Evolutionary conservation across 2,329 filamentous ascomycete species (phyloP), one percentile per base, ranked within the genome.

Genomic region (Neopestalotiopsis sp.): DNA sequence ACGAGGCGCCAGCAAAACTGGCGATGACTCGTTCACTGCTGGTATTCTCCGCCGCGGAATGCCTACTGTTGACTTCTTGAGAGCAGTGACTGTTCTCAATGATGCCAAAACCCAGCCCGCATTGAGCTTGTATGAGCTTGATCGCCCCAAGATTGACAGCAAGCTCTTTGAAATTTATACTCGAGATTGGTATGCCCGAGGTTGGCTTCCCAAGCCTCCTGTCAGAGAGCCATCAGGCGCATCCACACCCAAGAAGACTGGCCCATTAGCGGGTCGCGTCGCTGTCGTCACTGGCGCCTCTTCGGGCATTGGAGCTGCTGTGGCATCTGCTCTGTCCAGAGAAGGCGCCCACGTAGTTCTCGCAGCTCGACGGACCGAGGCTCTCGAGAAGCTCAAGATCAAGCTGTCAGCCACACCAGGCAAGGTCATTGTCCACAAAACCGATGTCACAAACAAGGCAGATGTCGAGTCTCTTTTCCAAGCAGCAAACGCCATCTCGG

Each of bases 11-110:
- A 83, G 83, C 65, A 91, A 90, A 72, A 88, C 88, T 70, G 91
- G 90, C 38, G 90, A 93, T 65, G 91, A 91, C 56, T 88, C 89
- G 1, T 94, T 94, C 74, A 94, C 93, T 0, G 88, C 93, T 42
- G 92, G 94, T 72, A 93, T 95, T 72, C 89, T 95, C 12, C 90
- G 92, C 63, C 91, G 92, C 71, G 92, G 93, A 70, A 94, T 95
- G 92, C 93, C 93, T 1, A 91, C 87, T 7, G 88, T 91, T 1
- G 91, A 93, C 14, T 92, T 92, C 74, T 80, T 95, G 65, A 85
- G 87, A 69, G 89, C 88, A 60, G 91, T 94, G 45, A 92, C 92
- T 0, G 90, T 94, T 1, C 88, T 95, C 56, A 89, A 93, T 77
- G 92, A 94, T 74, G 85, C 87, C 12, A 85, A 86, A 65, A 95